These are phyloP conservation scores for Lavandula angustifolia DNA, from an alignment of 257 asterid genomes.

Conservation along the genomic window DNA sequence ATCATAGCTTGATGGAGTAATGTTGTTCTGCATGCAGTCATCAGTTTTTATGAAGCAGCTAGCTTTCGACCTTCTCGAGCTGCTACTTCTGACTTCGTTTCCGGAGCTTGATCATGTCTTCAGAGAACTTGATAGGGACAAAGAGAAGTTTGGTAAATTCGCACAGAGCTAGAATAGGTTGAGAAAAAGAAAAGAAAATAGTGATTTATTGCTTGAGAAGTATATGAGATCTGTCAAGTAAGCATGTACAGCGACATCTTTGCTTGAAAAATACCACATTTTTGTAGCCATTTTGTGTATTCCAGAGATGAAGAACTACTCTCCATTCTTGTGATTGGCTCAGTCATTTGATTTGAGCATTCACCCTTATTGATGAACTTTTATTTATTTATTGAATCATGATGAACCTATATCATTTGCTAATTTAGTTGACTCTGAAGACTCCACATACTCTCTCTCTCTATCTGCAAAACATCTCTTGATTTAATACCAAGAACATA, in stretches of 20 bases:
- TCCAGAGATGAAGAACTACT: slow-evolving; percentile 5
- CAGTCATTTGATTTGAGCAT: slow-evolving; percentile 2
- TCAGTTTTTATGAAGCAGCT: slow-evolving; percentile 79
- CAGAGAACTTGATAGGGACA: slow-evolving; percentile 59
- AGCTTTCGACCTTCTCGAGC: slow-evolving; percentile 76
- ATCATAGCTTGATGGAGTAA: slow-evolving; percentile 19
- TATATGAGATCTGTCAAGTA: slow-evolving; percentile 17
- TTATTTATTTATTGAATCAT: neutral
- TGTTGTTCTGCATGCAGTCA: slow-evolving; percentile 51
- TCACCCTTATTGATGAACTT: neutral
- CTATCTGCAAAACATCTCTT: too few relatives aligned
- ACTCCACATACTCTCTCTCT: neutral
- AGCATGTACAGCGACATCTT: slow-evolving; percentile 37
- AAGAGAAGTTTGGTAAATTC: slow-evolving; percentile 66
- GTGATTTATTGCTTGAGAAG: slow-evolving; percentile 24
- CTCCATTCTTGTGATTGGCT: slow-evolving; percentile 20
- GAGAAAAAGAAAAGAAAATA: neutral
- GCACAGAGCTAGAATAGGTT: slow-evolving; percentile 30
- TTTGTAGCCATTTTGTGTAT: slow-evolving; percentile 28
- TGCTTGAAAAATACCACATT: slow-evolving; percentile 1
- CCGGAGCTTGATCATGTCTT: slow-evolving; percentile 80
- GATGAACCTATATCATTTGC: neutral
- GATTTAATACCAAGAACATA: too few relatives aligned
- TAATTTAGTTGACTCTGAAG: too few relatives aligned
- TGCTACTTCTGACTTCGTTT: slow-evolving; percentile 74